These are phyloP conservation scores for Boletus hoseneyae DNA, from an alignment of 1,284 basidiomycete species.

Conservation along the genomic window DNA sequence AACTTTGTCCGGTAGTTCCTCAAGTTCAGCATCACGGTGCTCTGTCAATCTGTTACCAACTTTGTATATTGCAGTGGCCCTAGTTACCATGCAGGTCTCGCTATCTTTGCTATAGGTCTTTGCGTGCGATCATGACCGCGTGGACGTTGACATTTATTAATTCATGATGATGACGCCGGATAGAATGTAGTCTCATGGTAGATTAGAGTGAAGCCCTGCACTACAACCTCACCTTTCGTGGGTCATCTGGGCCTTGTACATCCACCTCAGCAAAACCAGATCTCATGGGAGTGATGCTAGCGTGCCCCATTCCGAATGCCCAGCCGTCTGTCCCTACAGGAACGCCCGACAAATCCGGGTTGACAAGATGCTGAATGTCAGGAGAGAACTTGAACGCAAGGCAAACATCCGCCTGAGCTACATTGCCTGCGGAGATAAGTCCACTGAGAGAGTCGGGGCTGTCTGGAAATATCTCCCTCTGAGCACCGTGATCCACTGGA, in stretches of 20 bases:
- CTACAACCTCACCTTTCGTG: slow-evolving; percentile 55
- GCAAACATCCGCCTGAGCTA: slow-evolving; percentile 29
- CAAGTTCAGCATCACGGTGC: slow-evolving; percentile 14
- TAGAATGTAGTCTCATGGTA: slow-evolving; percentile 10
- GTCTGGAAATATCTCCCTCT: slow-evolving; percentile 30
- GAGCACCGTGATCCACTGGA: slow-evolving; percentile 22
- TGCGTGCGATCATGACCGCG: neutral
- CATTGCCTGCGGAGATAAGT: neutral
- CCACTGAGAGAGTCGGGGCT: slow-evolving; percentile 40
- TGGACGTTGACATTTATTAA: slow-evolving; percentile 9
- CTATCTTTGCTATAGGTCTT: slow-evolving; percentile 18
- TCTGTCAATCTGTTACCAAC: slow-evolving; percentile 1
- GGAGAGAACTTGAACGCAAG: slow-evolving; percentile 82
- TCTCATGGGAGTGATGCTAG: slow-evolving; percentile 71
- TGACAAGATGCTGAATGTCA: slow-evolving; percentile 67
- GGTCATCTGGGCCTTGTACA: slow-evolving; percentile 17
- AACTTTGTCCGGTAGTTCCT: slow-evolving; percentile 33
- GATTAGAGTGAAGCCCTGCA: neutral
- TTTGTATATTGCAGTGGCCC: slow-evolving; percentile 6
- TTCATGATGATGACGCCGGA: slow-evolving; percentile 13
- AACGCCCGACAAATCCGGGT: slow-evolving; percentile 53
- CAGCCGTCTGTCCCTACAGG: slow-evolving; percentile 81
- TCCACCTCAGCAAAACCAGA: slow-evolving; percentile 68
- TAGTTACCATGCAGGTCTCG: slow-evolving; percentile 12
- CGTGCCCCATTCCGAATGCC: slow-evolving; percentile 66